Base-by-base conservation (phyloP, 1,284 basidiomycete genomes). In the Microstroma glucosiphilum region DNA sequence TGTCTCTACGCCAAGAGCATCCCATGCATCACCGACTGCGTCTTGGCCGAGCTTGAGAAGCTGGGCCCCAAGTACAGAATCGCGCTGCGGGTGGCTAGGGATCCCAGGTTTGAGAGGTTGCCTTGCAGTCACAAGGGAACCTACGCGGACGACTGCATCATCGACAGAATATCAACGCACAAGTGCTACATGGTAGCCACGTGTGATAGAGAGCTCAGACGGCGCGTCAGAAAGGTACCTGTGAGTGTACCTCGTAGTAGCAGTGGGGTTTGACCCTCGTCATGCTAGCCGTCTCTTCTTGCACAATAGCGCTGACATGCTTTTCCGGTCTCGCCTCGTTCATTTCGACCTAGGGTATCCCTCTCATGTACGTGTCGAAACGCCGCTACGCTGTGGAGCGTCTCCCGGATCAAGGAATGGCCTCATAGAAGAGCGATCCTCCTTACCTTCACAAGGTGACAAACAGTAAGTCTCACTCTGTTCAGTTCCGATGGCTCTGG, bases 1-100 rank as follows among this genome's bases (percentile, higher is more conserved):
- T 96, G 93, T 74, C 83, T 99, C 13, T 97, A 91, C 81, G 96
- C 96, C n/a, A 97, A 98, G 83, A 94, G 91, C 79, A 97, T 97
- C 72, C 96, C 96, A 0, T 97, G 93, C 73, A 91, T 99, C 30
- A 96, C 96, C 19, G 93, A 96, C 79, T 99, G 96, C 75, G 96
- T 98, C 8, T 88, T 98, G 82, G 93, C 92, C 3, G 96, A 99
- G 80, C 82, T 99, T 73, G 96, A 99, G 81, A 97, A 97, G 82
- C 83, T 99, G 3, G 96, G 96, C 0, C 92, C 92, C 57, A 89
- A 91, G 73, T 99, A 96, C 81, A 87, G 96, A 30, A 87, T 98
- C 37, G 96, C 96, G 7, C 83, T 99, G 76, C 92, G 92, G 41
- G 90, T 98, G 42, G 96, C 96, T 25, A 89, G 94, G 64, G 96